Evolutionary conservation across 2,329 filamentous ascomycete species (phyloP).

Genomic region (Zarea fungicola): DNA sequence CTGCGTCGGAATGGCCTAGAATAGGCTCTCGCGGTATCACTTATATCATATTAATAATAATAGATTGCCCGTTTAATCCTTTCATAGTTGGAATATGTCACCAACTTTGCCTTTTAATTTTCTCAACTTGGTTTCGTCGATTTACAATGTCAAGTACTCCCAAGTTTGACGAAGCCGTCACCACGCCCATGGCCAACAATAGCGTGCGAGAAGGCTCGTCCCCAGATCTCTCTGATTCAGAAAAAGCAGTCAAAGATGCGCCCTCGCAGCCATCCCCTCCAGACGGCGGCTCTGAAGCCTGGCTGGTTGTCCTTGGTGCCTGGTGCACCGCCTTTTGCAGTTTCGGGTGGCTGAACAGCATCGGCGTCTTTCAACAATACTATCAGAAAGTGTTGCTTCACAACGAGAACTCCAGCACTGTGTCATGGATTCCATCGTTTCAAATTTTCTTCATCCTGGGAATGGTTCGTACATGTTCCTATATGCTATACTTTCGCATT

Average conservation of each 20-base stretch:
- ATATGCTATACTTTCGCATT: conserved; percentile 7
- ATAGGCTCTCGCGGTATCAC: background rate
- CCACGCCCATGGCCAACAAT: background rate
- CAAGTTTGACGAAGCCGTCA: background rate
- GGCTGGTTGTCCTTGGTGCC: conserved; percentile 34
- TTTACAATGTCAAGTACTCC: background rate
- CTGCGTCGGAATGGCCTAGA: background rate
- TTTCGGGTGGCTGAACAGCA: conserved; percentile 34
- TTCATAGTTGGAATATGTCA: background rate
- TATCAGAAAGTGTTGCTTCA: conserved; percentile 46
- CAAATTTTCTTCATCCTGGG: conserved; percentile 52
- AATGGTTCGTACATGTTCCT: conserved; percentile 29
- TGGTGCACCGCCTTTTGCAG: conserved; percentile 38
- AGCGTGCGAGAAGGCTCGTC: background rate
- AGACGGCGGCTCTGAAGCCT: conserved; percentile 29
- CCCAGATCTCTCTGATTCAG: conserved; percentile 1
- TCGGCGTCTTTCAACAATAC: conserved; percentile 54
- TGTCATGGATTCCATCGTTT: conserved; percentile 59
- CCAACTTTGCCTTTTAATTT: background rate
- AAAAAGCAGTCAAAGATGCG: background rate
- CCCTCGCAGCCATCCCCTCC: conserved; percentile 15
- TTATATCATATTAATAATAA: background rate
- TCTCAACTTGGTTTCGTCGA: background rate
- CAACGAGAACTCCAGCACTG: conserved; percentile 45
- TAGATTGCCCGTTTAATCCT: background rate